Conservation (phyloP, 2,329 filamentous ascomycete species). For the Pseudogymnoascus sp. region DNA sequence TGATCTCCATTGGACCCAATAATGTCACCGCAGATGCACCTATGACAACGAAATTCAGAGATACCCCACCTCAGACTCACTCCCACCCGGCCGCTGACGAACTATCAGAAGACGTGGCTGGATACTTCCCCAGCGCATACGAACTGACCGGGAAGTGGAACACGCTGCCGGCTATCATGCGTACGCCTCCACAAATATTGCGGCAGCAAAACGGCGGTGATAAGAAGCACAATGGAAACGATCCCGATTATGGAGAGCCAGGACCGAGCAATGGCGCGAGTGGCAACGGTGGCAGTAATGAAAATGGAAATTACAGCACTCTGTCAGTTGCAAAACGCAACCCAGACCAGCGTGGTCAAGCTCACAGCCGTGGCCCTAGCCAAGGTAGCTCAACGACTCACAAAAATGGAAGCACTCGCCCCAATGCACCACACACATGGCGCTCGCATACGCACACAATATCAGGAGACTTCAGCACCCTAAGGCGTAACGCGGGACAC, state of each 20-base stretch:
- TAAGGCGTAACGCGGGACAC: background rate
- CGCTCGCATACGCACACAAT: slow-evolving; percentile 3
- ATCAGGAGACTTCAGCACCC: background rate
- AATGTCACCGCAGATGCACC: background rate
- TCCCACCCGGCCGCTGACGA: background rate
- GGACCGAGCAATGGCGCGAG: background rate
- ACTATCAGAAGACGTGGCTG: background rate
- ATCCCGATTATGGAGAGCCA: background rate
- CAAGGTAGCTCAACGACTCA: background rate
- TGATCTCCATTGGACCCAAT: background rate
- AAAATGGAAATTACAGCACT: background rate
- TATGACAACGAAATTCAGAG: background rate
- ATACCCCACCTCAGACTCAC: background rate
- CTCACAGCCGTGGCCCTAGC: background rate
- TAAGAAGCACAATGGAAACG: background rate
- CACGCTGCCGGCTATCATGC: background rate
- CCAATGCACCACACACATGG: background rate
- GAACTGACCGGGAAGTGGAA: background rate
- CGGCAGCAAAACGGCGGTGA: background rate
- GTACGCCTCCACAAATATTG: background rate
- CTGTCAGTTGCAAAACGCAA: background rate
- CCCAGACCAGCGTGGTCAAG: background rate
- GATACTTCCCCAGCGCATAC: slow-evolving; percentile 2
- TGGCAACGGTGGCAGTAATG: background rate
- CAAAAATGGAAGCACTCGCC: background rate